Base-by-base conservation (phyloP, 768 basidiomycete genomes). In the Kwoniella sp. region DNA sequence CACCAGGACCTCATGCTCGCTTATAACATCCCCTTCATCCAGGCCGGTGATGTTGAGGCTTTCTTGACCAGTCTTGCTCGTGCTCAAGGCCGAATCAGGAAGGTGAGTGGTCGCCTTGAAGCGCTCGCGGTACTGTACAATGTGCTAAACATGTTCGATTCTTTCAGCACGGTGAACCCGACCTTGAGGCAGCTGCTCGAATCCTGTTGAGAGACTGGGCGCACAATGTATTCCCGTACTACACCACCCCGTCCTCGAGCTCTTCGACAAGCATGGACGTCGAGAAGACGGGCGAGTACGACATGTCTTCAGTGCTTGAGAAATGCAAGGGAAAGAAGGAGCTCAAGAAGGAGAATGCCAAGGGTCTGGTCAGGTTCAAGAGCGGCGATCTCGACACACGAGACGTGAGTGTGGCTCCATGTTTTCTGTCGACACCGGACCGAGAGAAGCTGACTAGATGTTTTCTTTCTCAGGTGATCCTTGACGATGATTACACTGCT, bases 1-100 rank as follows among this genome's bases (percentile, higher is more conserved):
- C 81, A 85, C 31, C 89, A 93, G 75, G 93, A 95, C 78, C 84
- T 96, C 47, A 93, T 94, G 90, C 81, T 95, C n/a, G 82, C 88
- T 55, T 95, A 94, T 82, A 87, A 85, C 70, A 83, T 93, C 15
- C 90, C 93, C 2, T 90, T 89, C 8, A 93, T 94, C 78, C 70
- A 85, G 9, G 83, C 83, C 51, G 88, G 89, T 1, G 87, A 93
- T 72, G 76, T 85, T 4, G 83, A 84, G 25, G 87, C 88, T 0
- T 93, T 95, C 84, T 83, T 96, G 38, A 84, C 87, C 26, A 87
- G 87, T 52, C 81, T 94, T 45, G 90, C 92, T 4, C 87, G 92
- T 51, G 84, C 89, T 15, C 85, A 86, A 60, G 87, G 88, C 51
- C 83, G 92, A 48, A 82, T 92, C 13, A 91, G 89, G 82, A 92